These are phyloP conservation scores for Hygrophorus russula DNA, from an alignment of 768 basidiomycete species.

Conservation along the genomic window DNA sequence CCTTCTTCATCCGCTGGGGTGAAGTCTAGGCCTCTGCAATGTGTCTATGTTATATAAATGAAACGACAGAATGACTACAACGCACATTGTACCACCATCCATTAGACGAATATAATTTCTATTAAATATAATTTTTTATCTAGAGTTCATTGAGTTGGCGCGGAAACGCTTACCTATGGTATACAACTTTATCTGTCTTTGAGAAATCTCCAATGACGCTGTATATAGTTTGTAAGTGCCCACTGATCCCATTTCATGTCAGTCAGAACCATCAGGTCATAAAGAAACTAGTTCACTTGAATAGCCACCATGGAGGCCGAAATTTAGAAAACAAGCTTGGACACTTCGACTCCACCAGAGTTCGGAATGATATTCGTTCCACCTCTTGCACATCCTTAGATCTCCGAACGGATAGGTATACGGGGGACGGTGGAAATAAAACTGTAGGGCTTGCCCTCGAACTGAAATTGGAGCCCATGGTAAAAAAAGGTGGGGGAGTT, in stretches of 20 bases:
- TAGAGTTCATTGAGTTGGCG: neutral
- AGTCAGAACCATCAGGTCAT: neutral
- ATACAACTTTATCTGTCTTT: constrained; percentile 40
- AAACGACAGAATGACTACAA: constrained; percentile 1
- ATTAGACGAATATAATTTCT: constrained; percentile 38
- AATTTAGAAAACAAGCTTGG: constrained; percentile 31
- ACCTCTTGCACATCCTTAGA: constrained; percentile 18
- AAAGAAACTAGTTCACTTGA: constrained; percentile 22
- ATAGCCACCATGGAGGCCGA: constrained; percentile 38
- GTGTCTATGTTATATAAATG: neutral
- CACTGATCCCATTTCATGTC: constrained; percentile 22
- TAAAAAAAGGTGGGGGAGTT: too few relatives aligned
- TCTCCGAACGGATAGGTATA: constrained; percentile 22
- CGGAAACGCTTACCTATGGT: constrained; percentile 32
- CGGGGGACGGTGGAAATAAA: constrained; percentile 30
- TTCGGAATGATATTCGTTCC: constrained; percentile 26
- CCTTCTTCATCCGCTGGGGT: constrained; percentile 33
- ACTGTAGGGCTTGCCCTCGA: constrained; percentile 14
- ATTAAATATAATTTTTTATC: neutral
- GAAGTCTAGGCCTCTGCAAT: constrained; percentile 53
- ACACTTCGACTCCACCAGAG: constrained; percentile 30
- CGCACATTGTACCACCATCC: constrained; percentile 61
- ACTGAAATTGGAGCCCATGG: constrained; percentile 21
- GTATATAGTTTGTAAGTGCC: constrained; percentile 54
- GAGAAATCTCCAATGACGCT: constrained; percentile 52